phyloP scores from a whole-genome alignment of 129 eudicot genomes.

The Flaveria bidentis region DNA sequence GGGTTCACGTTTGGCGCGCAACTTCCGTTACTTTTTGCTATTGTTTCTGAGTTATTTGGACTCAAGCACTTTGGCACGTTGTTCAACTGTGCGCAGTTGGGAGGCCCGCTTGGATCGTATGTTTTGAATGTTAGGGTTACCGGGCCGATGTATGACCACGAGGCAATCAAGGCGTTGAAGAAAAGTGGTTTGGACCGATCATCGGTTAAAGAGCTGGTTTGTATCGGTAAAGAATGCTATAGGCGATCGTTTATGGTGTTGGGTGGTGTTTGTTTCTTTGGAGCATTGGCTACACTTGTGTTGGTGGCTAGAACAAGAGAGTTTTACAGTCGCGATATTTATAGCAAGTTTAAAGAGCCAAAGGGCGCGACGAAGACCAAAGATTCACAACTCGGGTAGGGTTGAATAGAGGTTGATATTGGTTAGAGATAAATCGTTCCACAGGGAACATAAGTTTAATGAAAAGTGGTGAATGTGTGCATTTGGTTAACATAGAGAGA shows the following conservation, averaged over 20 bases:
- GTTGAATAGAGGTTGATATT: too few species aligned
- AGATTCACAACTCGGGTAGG: constrained; percentile 2
- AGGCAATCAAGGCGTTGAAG: constrained; percentile 61
- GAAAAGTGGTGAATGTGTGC: neutral
- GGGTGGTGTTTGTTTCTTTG: constrained; percentile 59
- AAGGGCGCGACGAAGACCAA: constrained; percentile 21
- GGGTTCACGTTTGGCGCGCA: constrained; percentile 92
- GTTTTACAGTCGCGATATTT: constrained; percentile 67
- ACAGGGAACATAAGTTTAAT: neutral
- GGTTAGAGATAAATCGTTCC: neutral
- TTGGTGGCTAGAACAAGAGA: constrained; percentile 73
- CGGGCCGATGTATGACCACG: constrained; percentile 65
- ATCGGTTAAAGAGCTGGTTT: constrained; percentile 59
- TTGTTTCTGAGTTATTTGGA: constrained; percentile 84
- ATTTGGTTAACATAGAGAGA: neutral
- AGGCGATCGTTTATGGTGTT: constrained; percentile 53
- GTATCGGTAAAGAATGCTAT: constrained; percentile 64
- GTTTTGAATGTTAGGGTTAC: constrained; percentile 70
- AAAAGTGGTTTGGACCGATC: constrained; percentile 50
- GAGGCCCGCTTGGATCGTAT: constrained; percentile 83
- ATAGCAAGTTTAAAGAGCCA: constrained; percentile 64
- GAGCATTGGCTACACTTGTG: constrained; percentile 59
- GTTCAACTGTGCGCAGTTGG: constrained; percentile 78
- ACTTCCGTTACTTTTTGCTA: constrained; percentile 57
- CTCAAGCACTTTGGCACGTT: constrained; percentile 67